A percentile compares a stretch with the other conserved stretches of the same genome.
Evolutionary conservation across 306 rosid genomes (phyloP).

Genomic region (Crotalaria pallida): DNA sequence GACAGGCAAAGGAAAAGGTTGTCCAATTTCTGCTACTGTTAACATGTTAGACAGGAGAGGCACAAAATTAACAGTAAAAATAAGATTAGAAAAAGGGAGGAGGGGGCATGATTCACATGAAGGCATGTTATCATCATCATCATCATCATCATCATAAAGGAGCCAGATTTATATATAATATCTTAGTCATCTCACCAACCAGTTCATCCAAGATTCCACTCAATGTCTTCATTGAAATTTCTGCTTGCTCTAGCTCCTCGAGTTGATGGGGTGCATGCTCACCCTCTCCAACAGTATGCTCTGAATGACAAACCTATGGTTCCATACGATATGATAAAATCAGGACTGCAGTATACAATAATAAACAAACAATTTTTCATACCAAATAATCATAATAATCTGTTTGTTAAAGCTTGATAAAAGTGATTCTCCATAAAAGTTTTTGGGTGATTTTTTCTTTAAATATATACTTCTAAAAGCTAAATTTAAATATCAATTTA

Average conservation of each 20-base stretch:
- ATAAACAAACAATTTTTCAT: no score
- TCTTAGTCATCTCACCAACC: slow-evolving; percentile 37
- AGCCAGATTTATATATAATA: neutral
- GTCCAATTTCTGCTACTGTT: neutral
- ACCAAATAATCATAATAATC: no score
- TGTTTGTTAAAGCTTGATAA: no score
- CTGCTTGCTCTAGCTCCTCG: slow-evolving; percentile 14
- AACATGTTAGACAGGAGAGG: neutral
- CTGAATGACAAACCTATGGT: slow-evolving; percentile 23
- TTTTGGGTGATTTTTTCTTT: no score
- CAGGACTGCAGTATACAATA: neutral
- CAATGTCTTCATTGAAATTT: neutral
- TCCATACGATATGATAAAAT: slow-evolving; percentile 5
- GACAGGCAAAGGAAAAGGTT: neutral
- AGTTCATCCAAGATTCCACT: slow-evolving; percentile 38
- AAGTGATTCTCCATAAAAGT: no score
- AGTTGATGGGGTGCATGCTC: neutral
- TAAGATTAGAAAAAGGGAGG: neutral
- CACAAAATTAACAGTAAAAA: neutral
- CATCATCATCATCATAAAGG: no score
- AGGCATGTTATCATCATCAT: slow-evolving; percentile 4
- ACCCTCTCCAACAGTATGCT: slow-evolving; percentile 16
- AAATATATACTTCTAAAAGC: no score
- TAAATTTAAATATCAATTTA: no score
- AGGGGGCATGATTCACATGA: neutral